Evolutionary conservation across 2,329 filamentous ascomycete genomes (phyloP), one percentile per base, ranked within the genome.

Genomic region (Beauveria medogensis): DNA sequence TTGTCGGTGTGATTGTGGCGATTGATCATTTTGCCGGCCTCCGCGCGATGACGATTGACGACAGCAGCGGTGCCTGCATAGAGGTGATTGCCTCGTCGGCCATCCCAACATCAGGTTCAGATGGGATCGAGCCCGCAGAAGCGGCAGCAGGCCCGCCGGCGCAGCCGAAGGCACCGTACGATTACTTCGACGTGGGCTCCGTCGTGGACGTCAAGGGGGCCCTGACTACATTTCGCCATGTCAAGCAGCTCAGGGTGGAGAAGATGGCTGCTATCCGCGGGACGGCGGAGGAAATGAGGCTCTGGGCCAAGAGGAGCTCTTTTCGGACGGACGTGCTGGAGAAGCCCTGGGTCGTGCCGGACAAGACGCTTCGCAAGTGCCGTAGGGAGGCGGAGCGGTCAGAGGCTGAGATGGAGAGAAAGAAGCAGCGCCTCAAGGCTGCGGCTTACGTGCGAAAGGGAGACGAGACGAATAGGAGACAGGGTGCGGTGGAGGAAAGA

Each of bases 1-100:
- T 92, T 37, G 81, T 85, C 8, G 90, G 90, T 34, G 73, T 91
- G 9, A 80, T 93, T 24, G 85, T 92, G 60, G 83, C 82, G 14
- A 73, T 85, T 41, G 80, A 84, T 64, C 78, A 84, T 24, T 81
- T 76, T 60, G 64, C 67, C 41, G 73, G 72, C 41, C 75, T 75
- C 41, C 77, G 75, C 50, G 73, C 82, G 46, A 85, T 81, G 66
- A 85, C 80, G 2, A 70, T 89, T n/a, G 86, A 89, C 66, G 86
- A 89, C 70, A 83, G 85, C 69, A 86, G 82, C 64, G 85, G 85
- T 16, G 72, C 72, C 26, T 84, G 80, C 61, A 81, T 88, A 24
- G 80, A 87, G 43, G 72, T 69, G 22, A 57, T 66, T n/a, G 43
- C 69, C 14, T 26, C 62, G 9, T 62, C 64, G 8, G 20, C 58